Percentiles rank a stretch among this genome's conserved stretches.
These are phyloP conservation scores for Petunia axillaris DNA, from an alignment of 257 asterid species.

Conservation along the genomic window DNA sequence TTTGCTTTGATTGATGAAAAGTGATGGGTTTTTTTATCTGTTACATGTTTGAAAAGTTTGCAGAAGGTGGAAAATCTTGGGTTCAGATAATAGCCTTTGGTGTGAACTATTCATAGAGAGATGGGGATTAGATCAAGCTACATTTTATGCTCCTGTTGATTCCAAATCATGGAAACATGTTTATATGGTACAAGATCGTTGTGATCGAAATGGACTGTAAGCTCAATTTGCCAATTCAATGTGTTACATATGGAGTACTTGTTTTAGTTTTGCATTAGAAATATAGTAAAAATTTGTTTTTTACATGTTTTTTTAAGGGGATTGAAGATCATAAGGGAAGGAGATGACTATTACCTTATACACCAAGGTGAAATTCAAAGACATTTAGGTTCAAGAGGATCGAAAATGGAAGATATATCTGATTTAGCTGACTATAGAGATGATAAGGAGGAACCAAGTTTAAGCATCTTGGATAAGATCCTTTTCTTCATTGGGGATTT, in stretches of 20 bases:
- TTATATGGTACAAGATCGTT: conserved; percentile 68
- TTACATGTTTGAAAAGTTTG: conserved; percentile 46
- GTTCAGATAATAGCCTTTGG: conserved; percentile 64
- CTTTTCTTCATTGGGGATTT: conserved; percentile 82
- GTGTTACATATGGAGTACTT: background rate
- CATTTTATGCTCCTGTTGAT: conserved; percentile 58
- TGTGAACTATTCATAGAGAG: conserved; percentile 61
- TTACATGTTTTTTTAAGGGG: conserved; percentile 51
- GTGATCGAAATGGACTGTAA: conserved; percentile 83
- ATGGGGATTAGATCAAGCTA: conserved; percentile 70
- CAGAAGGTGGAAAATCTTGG: conserved; percentile 75
- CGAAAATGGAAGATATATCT: conserved; percentile 26
- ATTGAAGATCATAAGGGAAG: conserved; percentile 82
- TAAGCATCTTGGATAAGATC: conserved; percentile 65
- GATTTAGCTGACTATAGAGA: conserved; percentile 4
- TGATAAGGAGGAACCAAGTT: conserved; percentile 41
- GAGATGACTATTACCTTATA: conserved; percentile 66
- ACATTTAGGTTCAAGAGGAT: conserved; percentile 60
- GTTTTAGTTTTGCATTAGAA: background rate
- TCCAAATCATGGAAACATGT: conserved; percentile 77
- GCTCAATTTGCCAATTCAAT: conserved; percentile 29
- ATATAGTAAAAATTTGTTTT: background rate
- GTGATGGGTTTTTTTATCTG: conserved; percentile 24
- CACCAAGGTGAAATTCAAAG: conserved; percentile 79
- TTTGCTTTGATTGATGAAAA: conserved; percentile 24